Evolutionary conservation across 2,329 filamentous ascomycete genomes (phyloP).

Genomic region (Epichloe aotearoae): DNA sequence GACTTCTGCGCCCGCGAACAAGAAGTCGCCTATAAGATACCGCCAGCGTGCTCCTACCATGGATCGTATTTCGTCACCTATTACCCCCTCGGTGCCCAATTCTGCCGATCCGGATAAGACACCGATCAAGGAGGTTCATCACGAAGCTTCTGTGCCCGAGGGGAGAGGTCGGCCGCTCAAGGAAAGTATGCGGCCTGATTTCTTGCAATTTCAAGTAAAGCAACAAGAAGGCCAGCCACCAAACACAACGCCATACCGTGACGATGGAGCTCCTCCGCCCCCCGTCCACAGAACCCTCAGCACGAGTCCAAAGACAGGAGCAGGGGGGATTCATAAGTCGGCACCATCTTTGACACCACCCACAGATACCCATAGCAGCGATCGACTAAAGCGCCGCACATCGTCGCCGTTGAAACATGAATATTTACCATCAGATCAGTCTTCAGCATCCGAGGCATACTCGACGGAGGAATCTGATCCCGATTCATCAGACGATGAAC

Average conservation of each 20-base stretch:
- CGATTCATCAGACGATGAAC: slow-evolving; percentile 38
- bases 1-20: slow-evolving; percentile 11
- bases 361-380: slow-evolving; percentile 28
- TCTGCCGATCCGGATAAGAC: slow-evolving; percentile 5
- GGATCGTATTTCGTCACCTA: not conserved
- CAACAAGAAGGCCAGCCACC: slow-evolving; percentile 8
- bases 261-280: slow-evolving; percentile 43
- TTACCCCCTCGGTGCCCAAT: not conserved
- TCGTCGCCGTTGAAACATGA: slow-evolving; percentile 96
- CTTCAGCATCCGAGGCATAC: slow-evolving; percentile 40
- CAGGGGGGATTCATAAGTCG: slow-evolving; percentile 3
- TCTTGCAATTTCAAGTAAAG: slow-evolving; percentile 19
- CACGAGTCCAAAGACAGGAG: slow-evolving; percentile 19
- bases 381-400: slow-evolving; percentile 51
- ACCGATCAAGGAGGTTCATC: slow-evolving; percentile 15
- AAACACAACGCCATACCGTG: slow-evolving; percentile 26
- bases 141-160: slow-evolving; percentile 5
- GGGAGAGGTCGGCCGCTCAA: slow-evolving; percentile 18
- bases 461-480: slow-evolving; percentile 38
- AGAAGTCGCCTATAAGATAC: slow-evolving; percentile 13
- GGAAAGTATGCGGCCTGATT: slow-evolving; percentile 26
- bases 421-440: slow-evolving; percentile 71
- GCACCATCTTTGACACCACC: slow-evolving; percentile 11
- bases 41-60: slow-evolving; percentile 9
- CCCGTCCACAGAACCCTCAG: slow-evolving; percentile 37